Evolutionary conservation across 208 protist species (phyloP), one percentile per base, ranked within the genome.

Genomic region (Wallacemonas sp.): DNA sequence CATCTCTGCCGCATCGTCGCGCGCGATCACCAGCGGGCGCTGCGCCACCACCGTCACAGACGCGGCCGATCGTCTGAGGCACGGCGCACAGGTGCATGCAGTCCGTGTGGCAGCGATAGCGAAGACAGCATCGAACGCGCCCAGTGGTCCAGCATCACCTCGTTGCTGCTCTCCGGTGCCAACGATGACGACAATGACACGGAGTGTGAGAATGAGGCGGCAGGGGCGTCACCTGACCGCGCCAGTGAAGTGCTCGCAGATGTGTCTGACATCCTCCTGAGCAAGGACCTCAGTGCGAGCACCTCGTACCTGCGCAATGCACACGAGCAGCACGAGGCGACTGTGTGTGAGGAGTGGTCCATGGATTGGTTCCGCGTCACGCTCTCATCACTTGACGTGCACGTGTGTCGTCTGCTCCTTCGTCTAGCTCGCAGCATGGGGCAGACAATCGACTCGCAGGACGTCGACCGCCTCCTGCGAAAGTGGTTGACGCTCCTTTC

Each of bases 401-500:
- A 68, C 11, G 58, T 89, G 8, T 93, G 87, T 43, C 69, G 68
- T 6, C 70, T 72, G 21, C 68, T 90, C 24, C 72, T 93, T 11
- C 73, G 68, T 27, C 66, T 87, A 19, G 74, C 87, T 9, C 83
- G 80, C 9, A 38, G 34, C 16, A 44, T 85, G 2, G 77, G 78
- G 24, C 38, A 71, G 62, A 67, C 80, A n/a, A 52, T 93, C 11
- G 77, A 46, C 24, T 81, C 86, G 12, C 70, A 80, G 43, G 84
- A 87, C 58, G 77, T 93, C 14, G 87, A 90, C 61, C 68, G 52
- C 12, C 72, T 93, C 2, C 87, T 84, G 56, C 73, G 80, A n/a
- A 54, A 80, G 19, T 93, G 87, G 87, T 61, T 93, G 62, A 65
- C 67, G 49, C 77, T 80, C 34, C 55, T 85, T n/a, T 34, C 69